Evolutionary conservation across 2,329 filamentous ascomycete species (phyloP).

Genomic region (Zymoseptoria ardabiliae): DNA sequence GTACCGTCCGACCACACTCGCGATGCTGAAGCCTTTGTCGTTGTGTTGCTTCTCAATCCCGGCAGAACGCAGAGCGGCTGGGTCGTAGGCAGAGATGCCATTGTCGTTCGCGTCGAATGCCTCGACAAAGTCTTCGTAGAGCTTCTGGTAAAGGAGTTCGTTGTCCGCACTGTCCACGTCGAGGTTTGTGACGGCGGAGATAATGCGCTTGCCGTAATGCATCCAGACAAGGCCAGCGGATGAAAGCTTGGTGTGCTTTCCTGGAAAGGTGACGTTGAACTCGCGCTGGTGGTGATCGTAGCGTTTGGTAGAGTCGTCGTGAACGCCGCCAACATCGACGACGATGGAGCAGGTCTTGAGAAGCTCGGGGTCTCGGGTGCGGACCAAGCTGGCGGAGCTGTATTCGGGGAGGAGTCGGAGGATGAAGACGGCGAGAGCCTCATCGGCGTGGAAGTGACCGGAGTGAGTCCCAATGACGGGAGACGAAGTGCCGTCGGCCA

Average conservation of each 20-base stretch:
- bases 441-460: constrained; percentile 98
- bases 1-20: constrained; percentile 77
- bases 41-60: constrained; percentile 77
- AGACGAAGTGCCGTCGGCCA: constrained; percentile 38
- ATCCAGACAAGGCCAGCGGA: constrained; percentile 91
- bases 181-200: constrained; percentile 58
- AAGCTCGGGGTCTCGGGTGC: constrained; percentile 74
- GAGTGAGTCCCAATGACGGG: constrained; percentile 83
- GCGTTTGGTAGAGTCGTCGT: constrained; percentile 66
- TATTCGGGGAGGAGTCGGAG: constrained; percentile 84
- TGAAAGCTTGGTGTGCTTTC: constrained; percentile 78
- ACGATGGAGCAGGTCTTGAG: constrained; percentile 85
- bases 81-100: constrained; percentile 77
- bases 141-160: constrained; percentile 70
- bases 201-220: constrained; percentile 83
- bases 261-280: constrained; percentile 79
- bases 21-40: constrained; percentile 74
- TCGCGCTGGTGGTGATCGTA: constrained; percentile 97
- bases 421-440: constrained; percentile 94
- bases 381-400: constrained; percentile 63
- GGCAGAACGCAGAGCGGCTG: constrained; percentile 58
- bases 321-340: constrained; percentile 94
- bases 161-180: constrained; percentile 59
- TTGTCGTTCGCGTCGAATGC: constrained; percentile 98
- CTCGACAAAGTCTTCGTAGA: constrained; percentile 91